Evolutionary conservation across 176 grass and related monocot genomes (phyloP).

Genomic region (Elymus sibiricus): DNA sequence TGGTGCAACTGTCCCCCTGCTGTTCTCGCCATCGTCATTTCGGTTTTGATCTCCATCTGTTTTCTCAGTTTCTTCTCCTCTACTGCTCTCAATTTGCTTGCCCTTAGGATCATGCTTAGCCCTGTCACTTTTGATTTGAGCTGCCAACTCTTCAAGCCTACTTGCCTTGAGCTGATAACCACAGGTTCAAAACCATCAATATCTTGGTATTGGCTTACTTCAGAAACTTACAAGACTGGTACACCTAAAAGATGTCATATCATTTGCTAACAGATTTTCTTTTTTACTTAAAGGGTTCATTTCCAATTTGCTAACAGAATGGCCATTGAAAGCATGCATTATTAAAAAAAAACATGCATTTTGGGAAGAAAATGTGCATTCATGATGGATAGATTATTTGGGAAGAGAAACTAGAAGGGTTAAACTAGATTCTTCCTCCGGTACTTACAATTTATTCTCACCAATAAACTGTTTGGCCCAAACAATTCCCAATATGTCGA

Average conservation of each 20-base stretch:
- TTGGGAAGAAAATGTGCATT: neutral
- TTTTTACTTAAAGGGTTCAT: too few species aligned
- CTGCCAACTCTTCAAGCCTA: constrained; percentile 91
- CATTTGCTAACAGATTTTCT: neutral
- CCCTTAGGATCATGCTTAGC: constrained; percentile 54
- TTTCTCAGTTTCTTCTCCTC: constrained; percentile 15
- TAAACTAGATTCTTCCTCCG: neutral
- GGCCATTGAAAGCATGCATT: neutral
- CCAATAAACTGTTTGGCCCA: neutral
- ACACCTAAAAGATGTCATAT: neutral
- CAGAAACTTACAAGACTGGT: neutral
- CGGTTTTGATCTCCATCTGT: constrained; percentile 16
- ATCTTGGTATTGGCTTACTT: neutral
- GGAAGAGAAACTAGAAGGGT: neutral
- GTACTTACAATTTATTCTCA: neutral
- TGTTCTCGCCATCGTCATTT: constrained; percentile 24
- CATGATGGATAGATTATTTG: neutral
- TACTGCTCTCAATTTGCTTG: constrained; percentile 38
- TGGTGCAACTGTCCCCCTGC: neutral
- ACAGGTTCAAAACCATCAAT: constrained; percentile 12
- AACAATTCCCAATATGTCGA: neutral
- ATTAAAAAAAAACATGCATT: neutral
- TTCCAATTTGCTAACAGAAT: neutral
- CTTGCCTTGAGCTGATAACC: constrained; percentile 76
- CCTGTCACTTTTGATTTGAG: constrained; percentile 60